Base-by-base conservation (phyloP, 106 monocot genomes). In the Allium cepa region DNA sequence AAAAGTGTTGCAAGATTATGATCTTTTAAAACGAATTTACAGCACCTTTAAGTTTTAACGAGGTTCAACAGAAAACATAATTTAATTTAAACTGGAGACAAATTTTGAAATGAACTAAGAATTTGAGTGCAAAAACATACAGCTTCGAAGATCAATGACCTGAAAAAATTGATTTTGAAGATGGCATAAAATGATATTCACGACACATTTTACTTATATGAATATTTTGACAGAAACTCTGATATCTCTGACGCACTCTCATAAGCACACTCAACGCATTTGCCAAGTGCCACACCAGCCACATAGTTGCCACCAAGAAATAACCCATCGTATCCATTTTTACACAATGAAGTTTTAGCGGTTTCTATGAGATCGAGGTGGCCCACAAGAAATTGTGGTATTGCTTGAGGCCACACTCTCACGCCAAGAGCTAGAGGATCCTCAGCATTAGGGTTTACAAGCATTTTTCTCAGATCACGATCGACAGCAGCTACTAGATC, bases 301-400 rank as follows among this genome's bases (percentile, higher is more conserved):
- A 90, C 97, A 47, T 99, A 99, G 72, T 99, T 99, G 59, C 92
- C 97, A 59, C 92, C 92, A 3, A 99, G 82, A 75, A 99, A 92
- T 47, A 99, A 57, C 27, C 97, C 97, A 10, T 90, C 75, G 12
- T 77, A 79, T 26, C 92, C 87, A 14, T 70, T 87, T 69, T 53
- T 80, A 12, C 36, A n/a, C 10, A 99, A 80, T 48, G 87, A 82
- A 57, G 67, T 64, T 73, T 68, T 84, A 27, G 92, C 92, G 55
- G 83, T 60, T 71, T 99, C 87, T 11, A 97, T 72, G 55, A 51
- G 73, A 72, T 97, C 92, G 1, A 99, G 84, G 77, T 99, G 97
- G 8, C 97, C 97, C 3, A 92, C 76, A 49, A 83, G 49, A 79
- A 99, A 99, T 71, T 92, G 97, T 14, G 97, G 97, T 71, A 99